phyloP scores from a whole-genome alignment of 2,329 filamentous ascomycete species.

The Leptosphaerulina australis region DNA sequence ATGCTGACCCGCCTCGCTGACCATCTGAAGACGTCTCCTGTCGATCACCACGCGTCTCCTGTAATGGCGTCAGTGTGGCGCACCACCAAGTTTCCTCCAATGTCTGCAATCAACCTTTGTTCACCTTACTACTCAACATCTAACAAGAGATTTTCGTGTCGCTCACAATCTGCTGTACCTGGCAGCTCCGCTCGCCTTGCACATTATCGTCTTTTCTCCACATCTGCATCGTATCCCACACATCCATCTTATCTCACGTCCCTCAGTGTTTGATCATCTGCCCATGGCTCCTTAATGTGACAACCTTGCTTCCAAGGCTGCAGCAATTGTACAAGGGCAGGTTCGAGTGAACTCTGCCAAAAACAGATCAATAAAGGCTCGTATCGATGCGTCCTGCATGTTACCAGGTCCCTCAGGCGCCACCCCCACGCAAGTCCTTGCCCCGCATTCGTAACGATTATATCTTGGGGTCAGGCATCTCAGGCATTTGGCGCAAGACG shows the following conservation, averaged over 20 bases:
- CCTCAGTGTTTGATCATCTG: conserved; percentile 11
- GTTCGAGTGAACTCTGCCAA: not conserved
- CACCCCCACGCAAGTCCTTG: not conserved
- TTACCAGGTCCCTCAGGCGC: not conserved
- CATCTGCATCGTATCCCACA: conserved; percentile 2
- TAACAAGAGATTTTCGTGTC: not conserved
- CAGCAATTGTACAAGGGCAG: not conserved
- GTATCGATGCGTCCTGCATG: conserved; percentile 1
- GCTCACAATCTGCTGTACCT: conserved; percentile 8
- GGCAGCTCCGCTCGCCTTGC: not conserved
- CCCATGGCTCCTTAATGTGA: not conserved
- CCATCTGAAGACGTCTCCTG: conserved; percentile 12
- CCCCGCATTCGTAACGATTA: not conserved
- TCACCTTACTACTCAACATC: not conserved
- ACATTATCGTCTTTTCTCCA: not conserved
- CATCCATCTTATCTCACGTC: conserved; percentile 3
- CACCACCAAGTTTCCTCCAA: conserved; percentile 8
- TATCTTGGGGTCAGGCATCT: not conserved
- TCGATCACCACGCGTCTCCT: conserved; percentile 12
- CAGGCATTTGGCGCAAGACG: not conserved
- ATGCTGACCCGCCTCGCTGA: conserved; percentile 2
- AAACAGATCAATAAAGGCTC: not conserved
- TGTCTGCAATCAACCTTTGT: not conserved
- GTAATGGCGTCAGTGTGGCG: conserved; percentile 7
- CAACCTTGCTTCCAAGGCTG: not conserved